phyloP scores from a whole-genome alignment of 129 eudicot genomes.

The Tanacetum coccineum region DNA sequence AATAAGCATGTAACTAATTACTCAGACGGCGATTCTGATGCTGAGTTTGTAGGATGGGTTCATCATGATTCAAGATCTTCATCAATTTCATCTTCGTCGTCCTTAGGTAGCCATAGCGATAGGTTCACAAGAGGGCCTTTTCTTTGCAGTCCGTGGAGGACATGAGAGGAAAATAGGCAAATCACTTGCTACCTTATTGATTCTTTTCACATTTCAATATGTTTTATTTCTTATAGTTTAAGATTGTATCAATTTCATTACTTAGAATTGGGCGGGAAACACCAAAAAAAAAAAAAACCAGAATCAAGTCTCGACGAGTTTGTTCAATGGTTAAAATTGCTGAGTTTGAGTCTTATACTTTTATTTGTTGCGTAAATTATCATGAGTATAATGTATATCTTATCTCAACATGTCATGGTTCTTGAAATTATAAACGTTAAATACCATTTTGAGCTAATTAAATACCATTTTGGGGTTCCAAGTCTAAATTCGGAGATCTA shows the following conservation, averaged over 20 bases:
- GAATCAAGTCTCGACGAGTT: neutral
- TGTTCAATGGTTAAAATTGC: neutral
- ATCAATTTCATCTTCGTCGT: conserved; percentile 27
- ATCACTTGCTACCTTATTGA: conserved; percentile 5
- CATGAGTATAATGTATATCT: too few relatives aligned
- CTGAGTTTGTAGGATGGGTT: conserved; percentile 32
- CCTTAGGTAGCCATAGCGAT: conserved; percentile 24
- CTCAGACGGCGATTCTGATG: conserved; percentile 35
- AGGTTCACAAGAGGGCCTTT: conserved; percentile 28
- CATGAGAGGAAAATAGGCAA: conserved; percentile 1
- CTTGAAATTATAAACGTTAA: too few relatives aligned
- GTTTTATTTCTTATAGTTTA: neutral
- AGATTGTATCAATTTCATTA: conserved; percentile 12
- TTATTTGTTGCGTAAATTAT: too few relatives aligned
- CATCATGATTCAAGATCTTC: conserved; percentile 32
- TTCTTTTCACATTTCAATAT: conserved; percentile 8
- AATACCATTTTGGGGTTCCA: too few relatives aligned
- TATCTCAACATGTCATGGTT: too few relatives aligned
- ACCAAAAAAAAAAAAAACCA: neutral
- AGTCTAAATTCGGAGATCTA: too few relatives aligned
- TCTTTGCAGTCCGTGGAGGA: conserved; percentile 34
- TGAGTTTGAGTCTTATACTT: neutral
- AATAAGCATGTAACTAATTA: conserved; percentile 30
- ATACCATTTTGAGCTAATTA: too few relatives aligned
- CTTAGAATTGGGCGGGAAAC: neutral